Conservation (phyloP, 2,329 filamentous ascomycete genomes). For the Microcyclosporella mali region DNA sequence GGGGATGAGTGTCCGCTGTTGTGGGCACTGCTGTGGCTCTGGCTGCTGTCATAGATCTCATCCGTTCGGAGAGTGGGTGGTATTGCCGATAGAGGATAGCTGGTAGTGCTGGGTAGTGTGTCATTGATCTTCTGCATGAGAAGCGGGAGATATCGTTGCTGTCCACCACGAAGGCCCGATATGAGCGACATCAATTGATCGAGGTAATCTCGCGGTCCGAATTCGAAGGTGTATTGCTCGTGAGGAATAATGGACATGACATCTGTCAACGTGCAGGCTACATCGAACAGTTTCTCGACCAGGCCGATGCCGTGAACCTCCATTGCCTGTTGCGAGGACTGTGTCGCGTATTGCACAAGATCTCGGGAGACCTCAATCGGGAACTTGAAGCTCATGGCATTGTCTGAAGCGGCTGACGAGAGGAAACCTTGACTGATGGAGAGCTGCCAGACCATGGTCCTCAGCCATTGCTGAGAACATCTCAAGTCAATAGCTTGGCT, state of each 20-base stretch:
- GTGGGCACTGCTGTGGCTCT: slow-evolving; percentile 23
- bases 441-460: slow-evolving; percentile 66
- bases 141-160: slow-evolving; percentile 70
- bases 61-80: slow-evolving; percentile 27
- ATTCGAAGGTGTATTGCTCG: slow-evolving; percentile 51
- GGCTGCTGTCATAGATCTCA: slow-evolving; percentile 26
- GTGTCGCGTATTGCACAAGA: slow-evolving; percentile 57
- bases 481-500: slow-evolving; percentile 64
- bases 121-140: slow-evolving; percentile 71
- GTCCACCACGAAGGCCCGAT: slow-evolving; percentile 64
- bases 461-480: slow-evolving; percentile 65
- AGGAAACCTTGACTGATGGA: slow-evolving; percentile 61
- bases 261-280: slow-evolving; percentile 66
- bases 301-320: slow-evolving; percentile 69
- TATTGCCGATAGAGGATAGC: slow-evolving; percentile 23
- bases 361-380: slow-evolving; percentile 58
- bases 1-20: slow-evolving; percentile 25
- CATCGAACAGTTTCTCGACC: slow-evolving; percentile 75
- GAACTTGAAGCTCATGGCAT: slow-evolving; percentile 56
- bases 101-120: slow-evolving; percentile 27
- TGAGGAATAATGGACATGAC: slow-evolving; percentile 60
- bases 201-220: slow-evolving; percentile 67
- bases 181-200: slow-evolving; percentile 62
- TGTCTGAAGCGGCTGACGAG: slow-evolving; percentile 52
- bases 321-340: slow-evolving; percentile 66